Evolutionary conservation across 148 eudicot species (phyloP), one percentile per base, ranked within the genome.

Genomic region (Silene uniflora): DNA sequence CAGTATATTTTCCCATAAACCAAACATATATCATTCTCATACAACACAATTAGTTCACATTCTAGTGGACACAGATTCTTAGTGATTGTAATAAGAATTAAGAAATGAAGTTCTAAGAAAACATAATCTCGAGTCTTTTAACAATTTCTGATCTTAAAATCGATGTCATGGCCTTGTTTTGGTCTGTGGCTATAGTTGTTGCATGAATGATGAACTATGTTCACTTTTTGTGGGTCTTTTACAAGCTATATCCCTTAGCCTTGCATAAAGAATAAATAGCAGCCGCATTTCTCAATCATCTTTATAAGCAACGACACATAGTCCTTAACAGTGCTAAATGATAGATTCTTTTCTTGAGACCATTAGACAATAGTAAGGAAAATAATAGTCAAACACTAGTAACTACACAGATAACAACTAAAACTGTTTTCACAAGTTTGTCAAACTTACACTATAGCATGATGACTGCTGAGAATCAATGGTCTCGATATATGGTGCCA

Each of bases 401-500:
- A 64, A 18, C 10, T 18, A 67, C 42, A 44, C 2, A 10, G 16
- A 70, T 52, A 16, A 13, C 10, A 67, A 23, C 14, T 11, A 17
- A 23, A 65, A 14, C 22, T 17, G 16, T 7, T 5, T 35, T 39
- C 69, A 61, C 13, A 23, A 61, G 21, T 49, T 5, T 73, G 47
- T 47, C 52, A 67, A 56, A 79, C 98, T 89, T 84, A 93, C 98
- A 67, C 76, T 82, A 86, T 89, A 92, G 72, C 78, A 78, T 10
- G 90, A 86, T 5, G 88, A 87, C 47, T 56, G 82, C 82, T 95
- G 99, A 68, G 99, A 89, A 84, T 95, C 99, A 80, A 95, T 82
- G 72, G 98, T 93, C 86, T 95, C 97, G 62, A 95, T 89, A 71
- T 95, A 95, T 4, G 99, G 99, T 10, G 94, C 98, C 94, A 95